Evolutionary conservation across 305 asterid species (phyloP), one percentile per base, ranked within the genome.

Genomic region (Plantago coronopus): DNA sequence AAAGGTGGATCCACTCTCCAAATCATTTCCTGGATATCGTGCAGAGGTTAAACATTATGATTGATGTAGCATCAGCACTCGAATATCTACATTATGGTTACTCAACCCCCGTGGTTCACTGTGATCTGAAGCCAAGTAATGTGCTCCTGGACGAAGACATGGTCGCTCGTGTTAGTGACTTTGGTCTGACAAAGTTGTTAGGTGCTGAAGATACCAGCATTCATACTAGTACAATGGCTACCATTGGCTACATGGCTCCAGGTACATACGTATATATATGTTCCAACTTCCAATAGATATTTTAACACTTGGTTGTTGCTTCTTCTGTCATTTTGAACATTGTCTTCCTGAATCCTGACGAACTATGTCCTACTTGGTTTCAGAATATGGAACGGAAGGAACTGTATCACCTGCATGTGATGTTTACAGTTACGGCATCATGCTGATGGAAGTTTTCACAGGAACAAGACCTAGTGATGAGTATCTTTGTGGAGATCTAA

Each of bases 31-130:
- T 65, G 31, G 57, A 65, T 48, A 34, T 57, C 9, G 17, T 48
- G 51, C 64, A 57, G 63, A 56, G 70, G 49, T 45, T 65, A 16
- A 34, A 37, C 3, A 65, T 65, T 55, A 47, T 65, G 62, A 56
- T 65, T 4, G 70, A 65, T 25, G 70, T 65, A 56, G 70, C 70
- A 2, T 9, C 38, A 23, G 59, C 70, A 48, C 48, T 57, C 29
- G 64, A 65, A 7, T 65, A 65, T 65, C 70, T 65, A 2, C 70
- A 65, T 20, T 43, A 37, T 34, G 58, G 70, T 46, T 65, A 56
- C 31, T 34, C 58, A 11, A 65, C 13, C 13, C 50, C 38, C 3
- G 70, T 65, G 43, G 12, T 57, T 34, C 70, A 65, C 11, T 65
- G 69, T 45, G 69, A 65, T 46, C 15, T 64, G 17, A 54, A 64